phyloP scores from a whole-genome alignment of 148 eudicot genomes.

The Arbutus unedo region DNA sequence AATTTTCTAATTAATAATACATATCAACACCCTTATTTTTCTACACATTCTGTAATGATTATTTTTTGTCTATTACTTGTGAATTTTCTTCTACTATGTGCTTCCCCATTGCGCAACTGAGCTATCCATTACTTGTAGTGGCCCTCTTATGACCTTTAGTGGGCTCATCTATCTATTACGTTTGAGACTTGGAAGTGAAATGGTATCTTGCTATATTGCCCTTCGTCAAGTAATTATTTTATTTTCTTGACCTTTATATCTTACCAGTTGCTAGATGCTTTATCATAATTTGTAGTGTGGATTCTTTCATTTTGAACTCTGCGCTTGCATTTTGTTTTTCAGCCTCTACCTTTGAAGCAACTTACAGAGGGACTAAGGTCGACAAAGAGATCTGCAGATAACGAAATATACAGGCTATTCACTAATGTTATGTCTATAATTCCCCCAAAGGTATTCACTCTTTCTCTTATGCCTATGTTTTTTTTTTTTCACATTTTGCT shows the following conservation, averaged over 20 bases:
- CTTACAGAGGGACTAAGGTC: constrained; percentile 86
- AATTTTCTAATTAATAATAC: too few relatives aligned
- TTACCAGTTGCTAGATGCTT: constrained; percentile 7
- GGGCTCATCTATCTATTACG: not conserved
- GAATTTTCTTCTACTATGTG: not conserved
- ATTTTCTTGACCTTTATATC: not conserved
- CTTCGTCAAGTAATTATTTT: not conserved
- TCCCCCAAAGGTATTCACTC: constrained; percentile 71
- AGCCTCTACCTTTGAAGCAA: constrained; percentile 89
- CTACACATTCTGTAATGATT: too few relatives aligned
- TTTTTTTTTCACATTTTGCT: not conserved
- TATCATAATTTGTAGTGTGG: not conserved
- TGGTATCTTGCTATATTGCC: not conserved
- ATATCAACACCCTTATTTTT: too few relatives aligned
- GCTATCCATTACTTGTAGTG: not conserved
- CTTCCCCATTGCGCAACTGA: not conserved
- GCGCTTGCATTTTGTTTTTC: constrained; percentile 24
- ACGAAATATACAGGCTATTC: constrained; percentile 76
- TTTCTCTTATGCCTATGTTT: not conserved
- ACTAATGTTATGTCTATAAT: constrained; percentile 60
- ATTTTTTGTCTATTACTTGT: not conserved
- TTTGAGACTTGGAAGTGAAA: not conserved
- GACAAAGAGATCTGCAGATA: constrained; percentile 59
- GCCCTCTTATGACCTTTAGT: not conserved
- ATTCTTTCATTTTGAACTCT: not conserved